Conservation (phyloP, 805 yeast genomes). For the Sungouiella thailandica region DNA sequence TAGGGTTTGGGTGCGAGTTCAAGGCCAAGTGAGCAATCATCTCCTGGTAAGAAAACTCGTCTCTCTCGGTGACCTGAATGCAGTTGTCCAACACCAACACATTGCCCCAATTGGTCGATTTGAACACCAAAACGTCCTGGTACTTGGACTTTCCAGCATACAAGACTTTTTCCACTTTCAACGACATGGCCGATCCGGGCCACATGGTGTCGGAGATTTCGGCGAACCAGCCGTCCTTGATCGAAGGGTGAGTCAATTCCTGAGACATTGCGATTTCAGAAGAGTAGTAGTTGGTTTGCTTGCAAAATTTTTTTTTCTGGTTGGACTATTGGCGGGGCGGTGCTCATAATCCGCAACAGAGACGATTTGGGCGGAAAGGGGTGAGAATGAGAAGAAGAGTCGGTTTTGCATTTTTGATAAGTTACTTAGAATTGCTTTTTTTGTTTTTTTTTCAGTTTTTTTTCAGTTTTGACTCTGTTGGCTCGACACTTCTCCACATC, state of each 20-base stretch:
- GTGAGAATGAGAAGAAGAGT: too few relatives aligned
- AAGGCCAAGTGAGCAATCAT: conserved; percentile 94
- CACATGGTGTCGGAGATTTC: conserved; percentile 94
- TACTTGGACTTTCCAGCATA: conserved; percentile 82
- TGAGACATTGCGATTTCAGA: conserved; percentile 12
- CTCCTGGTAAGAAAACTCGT: conserved; percentile 96
- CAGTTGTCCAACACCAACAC: conserved; percentile 93
- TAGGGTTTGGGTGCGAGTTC: conserved; percentile 92
- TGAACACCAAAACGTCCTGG: conserved; percentile 92
- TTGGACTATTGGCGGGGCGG: too few relatives aligned
- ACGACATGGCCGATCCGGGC: conserved; percentile 98
- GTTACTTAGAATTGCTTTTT: background rate
- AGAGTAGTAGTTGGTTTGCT: too few relatives aligned
- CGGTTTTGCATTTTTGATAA: too few relatives aligned
- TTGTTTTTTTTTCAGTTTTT: background rate
- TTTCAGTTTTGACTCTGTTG: background rate
- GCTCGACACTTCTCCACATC: too few relatives aligned
- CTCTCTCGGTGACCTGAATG: conserved; percentile 95
- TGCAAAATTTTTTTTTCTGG: too few relatives aligned
- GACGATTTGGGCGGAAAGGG: too few relatives aligned
- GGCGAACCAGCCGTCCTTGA: conserved; percentile 92
- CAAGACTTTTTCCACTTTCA: conserved; percentile 80
- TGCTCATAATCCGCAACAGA: too few relatives aligned
- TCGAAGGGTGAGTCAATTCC: conserved; percentile 50
- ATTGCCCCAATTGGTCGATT: conserved; percentile 90